Conservation (phyloP, 148 eudicot genomes). For the Fagopyrum esculentum region DNA sequence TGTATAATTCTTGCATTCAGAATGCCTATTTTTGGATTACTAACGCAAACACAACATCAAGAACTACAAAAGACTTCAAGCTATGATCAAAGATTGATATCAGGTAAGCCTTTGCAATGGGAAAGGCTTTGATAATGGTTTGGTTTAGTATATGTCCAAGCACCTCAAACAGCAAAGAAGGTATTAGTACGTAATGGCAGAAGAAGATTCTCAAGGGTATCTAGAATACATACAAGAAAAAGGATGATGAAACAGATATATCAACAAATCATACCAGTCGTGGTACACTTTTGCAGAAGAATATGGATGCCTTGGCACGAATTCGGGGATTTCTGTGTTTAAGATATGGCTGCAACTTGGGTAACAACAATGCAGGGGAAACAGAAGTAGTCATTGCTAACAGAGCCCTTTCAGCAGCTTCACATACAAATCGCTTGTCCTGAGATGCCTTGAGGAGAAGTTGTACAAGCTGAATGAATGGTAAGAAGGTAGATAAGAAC, state of each 20-base stretch:
- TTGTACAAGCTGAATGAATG: constrained; percentile 40
- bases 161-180: background rate
- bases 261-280: constrained; percentile 34
- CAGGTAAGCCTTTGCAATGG: background rate
- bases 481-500: background rate
- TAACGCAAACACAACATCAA: background rate
- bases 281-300: constrained; percentile 48
- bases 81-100: background rate
- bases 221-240: background rate
- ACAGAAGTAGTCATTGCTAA: constrained; percentile 42
- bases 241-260: constrained; percentile 1
- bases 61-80: background rate
- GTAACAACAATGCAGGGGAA: constrained; percentile 43
- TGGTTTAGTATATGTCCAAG: background rate
- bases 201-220: background rate
- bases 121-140: background rate
- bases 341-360: constrained; percentile 47
- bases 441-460: constrained; percentile 67
- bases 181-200: background rate
- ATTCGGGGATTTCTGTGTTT: constrained; percentile 58
- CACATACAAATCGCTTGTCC: constrained; percentile 67
- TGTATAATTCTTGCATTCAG: too few relatives aligned
- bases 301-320: constrained; percentile 63
- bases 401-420: constrained; percentile 58
- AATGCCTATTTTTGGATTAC: too few relatives aligned